These are phyloP conservation scores for Alternaria dauci DNA, from an alignment of 2,329 filamentous ascomycete species.

Conservation along the genomic window DNA sequence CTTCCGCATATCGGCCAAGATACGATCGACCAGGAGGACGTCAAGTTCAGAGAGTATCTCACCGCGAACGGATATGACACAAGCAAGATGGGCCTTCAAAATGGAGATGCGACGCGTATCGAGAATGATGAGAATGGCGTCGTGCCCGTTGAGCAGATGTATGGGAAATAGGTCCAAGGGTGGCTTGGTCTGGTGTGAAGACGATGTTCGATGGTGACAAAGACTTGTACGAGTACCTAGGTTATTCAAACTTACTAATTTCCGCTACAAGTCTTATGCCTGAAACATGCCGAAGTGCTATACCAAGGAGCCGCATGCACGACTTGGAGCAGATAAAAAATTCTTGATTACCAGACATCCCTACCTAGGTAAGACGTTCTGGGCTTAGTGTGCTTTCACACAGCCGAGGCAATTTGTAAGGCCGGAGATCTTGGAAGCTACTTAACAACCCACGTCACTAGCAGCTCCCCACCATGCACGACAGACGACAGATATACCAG, in stretches of 20 bases:
- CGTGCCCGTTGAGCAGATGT: conserved; percentile 15
- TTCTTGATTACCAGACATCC: not conserved
- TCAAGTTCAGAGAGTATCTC: conserved; percentile 77
- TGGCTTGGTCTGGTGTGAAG: not conserved
- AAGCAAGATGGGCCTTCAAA: conserved; percentile 59
- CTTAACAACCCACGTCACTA: conserved; percentile 15
- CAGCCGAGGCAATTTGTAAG: conserved; percentile 3
- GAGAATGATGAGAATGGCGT: conserved; percentile 25
- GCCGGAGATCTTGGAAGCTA: conserved; percentile 11
- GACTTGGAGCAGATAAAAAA: not conserved
- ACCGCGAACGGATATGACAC: conserved; percentile 79
- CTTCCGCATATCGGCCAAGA: conserved; percentile 83
- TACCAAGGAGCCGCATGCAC: not conserved
- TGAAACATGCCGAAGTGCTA: not conserved
- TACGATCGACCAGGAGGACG: conserved; percentile 81
- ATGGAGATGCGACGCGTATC: conserved; percentile 8
- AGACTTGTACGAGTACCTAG: not conserved
- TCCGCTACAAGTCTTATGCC: no score
- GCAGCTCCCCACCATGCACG: conserved; percentile 13
- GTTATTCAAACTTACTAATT: not conserved
- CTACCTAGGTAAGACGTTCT: not conserved
- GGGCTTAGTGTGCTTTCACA: not conserved
- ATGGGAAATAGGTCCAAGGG: conserved; percentile 3
- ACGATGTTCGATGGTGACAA: conserved; percentile 1
- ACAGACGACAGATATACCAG: conserved; percentile 6